Base-by-base conservation (phyloP, 768 basidiomycete species). In the Ramaria sp. region DNA sequence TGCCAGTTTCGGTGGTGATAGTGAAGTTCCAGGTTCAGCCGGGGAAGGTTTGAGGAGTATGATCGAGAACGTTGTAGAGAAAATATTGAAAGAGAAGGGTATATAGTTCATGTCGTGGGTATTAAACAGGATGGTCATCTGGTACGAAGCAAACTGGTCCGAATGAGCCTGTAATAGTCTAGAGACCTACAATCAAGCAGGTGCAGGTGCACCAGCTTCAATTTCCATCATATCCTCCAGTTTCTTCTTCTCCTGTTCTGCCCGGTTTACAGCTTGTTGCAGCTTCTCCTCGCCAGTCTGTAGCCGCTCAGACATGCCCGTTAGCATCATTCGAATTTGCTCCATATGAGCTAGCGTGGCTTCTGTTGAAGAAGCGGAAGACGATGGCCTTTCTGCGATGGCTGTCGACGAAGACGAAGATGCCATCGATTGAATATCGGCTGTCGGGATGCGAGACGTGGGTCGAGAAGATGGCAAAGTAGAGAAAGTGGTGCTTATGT, bases 221-320 rank as follows among this genome's bases (percentile, higher is more conserved):
- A 9, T 44, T 30, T 27, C 27, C 42, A 48, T 27, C n/a, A 55
- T 16, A 10, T 45, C 53, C 3, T 32, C 28, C 13, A 55, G 43
- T 47, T 37, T 22, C 34, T 24, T 44, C 32, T 55, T 43, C 53
- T 55, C 53, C 13, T 28, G 16, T 34, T 83, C 80, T 0, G 85
- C 86, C 24, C 72, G 72, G 61, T 78, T 75, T 16, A 85, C 69
- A 25, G 73, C 77, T 63, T 82, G 81, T 12, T 68, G 61, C 24
- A 88, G 66, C 63, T 78, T 79, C 38, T 78, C 78, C 59, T 87
- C 81, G 32, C 83, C 74, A 15, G 66, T 67, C 56, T 83, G 76
- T 57, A 86, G 69, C 53, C 83, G 74, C 61, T 87, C 79, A 56
- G 87, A 83, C 81, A 88, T 86, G 0, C 86, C 86, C 15, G 87